phyloP scores from a whole-genome alignment of 257 asterid genomes.

The Solanum commersonii region DNA sequence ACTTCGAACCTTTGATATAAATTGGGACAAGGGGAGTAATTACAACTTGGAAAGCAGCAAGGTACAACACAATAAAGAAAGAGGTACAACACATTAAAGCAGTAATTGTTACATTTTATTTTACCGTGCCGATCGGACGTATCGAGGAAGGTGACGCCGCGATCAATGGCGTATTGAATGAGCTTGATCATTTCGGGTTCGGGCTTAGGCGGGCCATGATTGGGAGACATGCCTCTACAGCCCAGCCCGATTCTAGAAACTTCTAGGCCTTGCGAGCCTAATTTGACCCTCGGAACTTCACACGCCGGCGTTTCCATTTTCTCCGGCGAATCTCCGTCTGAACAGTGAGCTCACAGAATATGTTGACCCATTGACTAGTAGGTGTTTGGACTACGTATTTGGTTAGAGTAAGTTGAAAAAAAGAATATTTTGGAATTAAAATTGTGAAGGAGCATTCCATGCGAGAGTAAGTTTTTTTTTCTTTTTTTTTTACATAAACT shows the following conservation, averaged over 20 bases:
- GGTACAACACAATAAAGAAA: not conserved
- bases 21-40: not conserved
- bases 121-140: conserved; percentile 29
- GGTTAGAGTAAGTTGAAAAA: not conserved
- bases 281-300: conserved; percentile 4
- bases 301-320: not conserved
- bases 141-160: conserved; percentile 20
- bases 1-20: no score
- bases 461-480: not conserved
- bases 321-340: not conserved
- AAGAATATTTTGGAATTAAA: not conserved
- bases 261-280: conserved; percentile 23
- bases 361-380: not conserved
- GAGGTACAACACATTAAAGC: not conserved
- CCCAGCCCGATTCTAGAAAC: conserved; percentile 21
- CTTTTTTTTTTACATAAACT: no score
- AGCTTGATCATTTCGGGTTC: conserved; percentile 21
- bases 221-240: conserved; percentile 20
- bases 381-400: not conserved
- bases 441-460: not conserved
- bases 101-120: not conserved
- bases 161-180: conserved; percentile 18
- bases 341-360: not conserved
- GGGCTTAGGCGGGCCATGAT: conserved; percentile 18
- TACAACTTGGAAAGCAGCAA: not conserved